Percentiles rank a stretch among this genome's conserved stretches.
These are phyloP conservation scores for Sphaerobolus stellatus DNA, from an alignment of 1,284 basidiomycete genomes.

Conservation along the genomic window DNA sequence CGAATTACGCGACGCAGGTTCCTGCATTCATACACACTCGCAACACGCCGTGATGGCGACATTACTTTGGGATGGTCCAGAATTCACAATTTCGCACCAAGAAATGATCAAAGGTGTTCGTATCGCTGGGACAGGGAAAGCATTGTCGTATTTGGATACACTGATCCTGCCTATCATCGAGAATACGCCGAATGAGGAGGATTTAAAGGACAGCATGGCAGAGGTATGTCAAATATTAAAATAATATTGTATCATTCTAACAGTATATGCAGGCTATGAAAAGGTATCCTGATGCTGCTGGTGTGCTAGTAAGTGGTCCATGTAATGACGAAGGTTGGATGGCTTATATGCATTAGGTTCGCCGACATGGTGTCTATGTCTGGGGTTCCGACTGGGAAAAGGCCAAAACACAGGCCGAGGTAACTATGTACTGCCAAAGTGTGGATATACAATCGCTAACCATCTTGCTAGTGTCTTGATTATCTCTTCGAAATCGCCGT, in stretches of 20 bases:
- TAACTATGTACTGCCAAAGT: slow-evolving; percentile 21
- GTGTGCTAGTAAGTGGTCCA: slow-evolving; percentile 51
- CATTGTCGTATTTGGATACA: slow-evolving; percentile 80
- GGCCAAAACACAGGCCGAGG: slow-evolving; percentile 86
- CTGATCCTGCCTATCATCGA: slow-evolving; percentile 86
- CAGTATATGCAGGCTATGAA: slow-evolving; percentile 58
- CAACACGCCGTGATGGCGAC: slow-evolving; percentile 87
- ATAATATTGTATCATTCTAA: background rate
- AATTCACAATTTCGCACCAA: slow-evolving; percentile 80
- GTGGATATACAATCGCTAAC: slow-evolving; percentile 10
- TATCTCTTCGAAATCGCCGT: slow-evolving; percentile 85
- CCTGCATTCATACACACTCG: slow-evolving; percentile 86
- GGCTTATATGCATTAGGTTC: slow-evolving; percentile 32
- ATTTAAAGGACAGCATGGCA: slow-evolving; percentile 82
- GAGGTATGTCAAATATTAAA: slow-evolving; percentile 33
- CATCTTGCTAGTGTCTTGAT: slow-evolving; percentile 64
- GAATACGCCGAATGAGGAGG: slow-evolving; percentile 86
- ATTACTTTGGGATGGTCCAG: slow-evolving; percentile 64
- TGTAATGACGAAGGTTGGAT: background rate
- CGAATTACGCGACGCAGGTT: slow-evolving; percentile 70
- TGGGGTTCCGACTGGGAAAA: slow-evolving; percentile 87
- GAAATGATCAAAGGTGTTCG: slow-evolving; percentile 92
- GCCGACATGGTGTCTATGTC: slow-evolving; percentile 80
- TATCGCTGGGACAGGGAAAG: slow-evolving; percentile 66
- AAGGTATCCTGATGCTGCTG: slow-evolving; percentile 75